Conservation (phyloP, 345 rosid genomes). For the Limnanthes douglasii region DNA sequence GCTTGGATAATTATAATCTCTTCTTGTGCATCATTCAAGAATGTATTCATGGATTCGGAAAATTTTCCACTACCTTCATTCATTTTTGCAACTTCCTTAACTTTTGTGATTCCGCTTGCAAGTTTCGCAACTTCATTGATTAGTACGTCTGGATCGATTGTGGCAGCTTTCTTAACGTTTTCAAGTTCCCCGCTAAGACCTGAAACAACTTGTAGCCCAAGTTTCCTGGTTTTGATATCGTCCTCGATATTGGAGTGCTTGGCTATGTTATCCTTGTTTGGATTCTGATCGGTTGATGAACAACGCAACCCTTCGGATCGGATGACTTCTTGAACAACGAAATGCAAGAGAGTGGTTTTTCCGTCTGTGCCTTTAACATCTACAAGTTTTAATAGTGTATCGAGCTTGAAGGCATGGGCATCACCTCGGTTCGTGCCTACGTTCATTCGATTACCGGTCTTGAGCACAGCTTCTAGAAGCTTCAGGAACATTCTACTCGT, state of each 20-base stretch:
- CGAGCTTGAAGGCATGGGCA: constrained; percentile 94
- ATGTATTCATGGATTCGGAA: constrained; percentile 40
- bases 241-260: constrained; percentile 32
- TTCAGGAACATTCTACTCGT: constrained; percentile 75
- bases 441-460: constrained; percentile 90
- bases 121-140: constrained; percentile 40
- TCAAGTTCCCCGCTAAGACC: constrained; percentile 65
- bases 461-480: constrained; percentile 89
- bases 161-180: constrained; percentile 82
- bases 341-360: constrained; percentile 79
- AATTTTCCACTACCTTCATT: constrained; percentile 27
- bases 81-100: constrained; percentile 22
- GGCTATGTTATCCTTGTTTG: constrained; percentile 14
- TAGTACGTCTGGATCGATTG: constrained; percentile 64
- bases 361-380: constrained; percentile 86
- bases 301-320: constrained; percentile 63
- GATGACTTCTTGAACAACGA: constrained; percentile 83
- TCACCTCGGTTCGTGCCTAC: constrained; percentile 89
- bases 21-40: constrained; percentile 53
- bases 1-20: constrained; percentile 44
- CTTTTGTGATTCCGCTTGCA: constrained; percentile 32
- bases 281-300: constrained; percentile 19
- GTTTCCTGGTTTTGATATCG: constrained; percentile 57
- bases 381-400: constrained; percentile 75
- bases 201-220: constrained; percentile 78